A percentile compares a stretch with the other conserved stretches of the same genome.
Conservation (phyloP, 257 asterid species). For the Anisodus acutangulus region DNA sequence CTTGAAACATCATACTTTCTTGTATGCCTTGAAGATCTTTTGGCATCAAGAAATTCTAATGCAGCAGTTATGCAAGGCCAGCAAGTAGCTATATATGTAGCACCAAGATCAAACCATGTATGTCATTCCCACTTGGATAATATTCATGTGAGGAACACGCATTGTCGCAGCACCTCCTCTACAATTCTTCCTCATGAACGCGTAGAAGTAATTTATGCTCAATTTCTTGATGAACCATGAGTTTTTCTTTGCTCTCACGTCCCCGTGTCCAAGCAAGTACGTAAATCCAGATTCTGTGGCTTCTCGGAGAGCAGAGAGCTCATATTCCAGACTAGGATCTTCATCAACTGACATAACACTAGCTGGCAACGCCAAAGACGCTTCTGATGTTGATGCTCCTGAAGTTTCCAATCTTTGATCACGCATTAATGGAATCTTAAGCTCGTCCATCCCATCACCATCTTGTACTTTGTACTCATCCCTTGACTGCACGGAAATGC, state of each 20-base stretch:
- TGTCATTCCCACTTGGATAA: slow-evolving; percentile 81
- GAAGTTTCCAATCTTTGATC: slow-evolving; percentile 43
- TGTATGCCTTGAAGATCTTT: neutral
- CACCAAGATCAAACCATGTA: slow-evolving; percentile 71
- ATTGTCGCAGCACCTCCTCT: slow-evolving; percentile 94
- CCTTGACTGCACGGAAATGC: slow-evolving; percentile 53
- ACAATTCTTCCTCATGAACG: slow-evolving; percentile 89
- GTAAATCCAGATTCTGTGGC: slow-evolving; percentile 85
- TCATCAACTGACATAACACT: slow-evolving; percentile 50
- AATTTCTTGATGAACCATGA: slow-evolving; percentile 81
- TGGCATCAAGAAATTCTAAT: slow-evolving; percentile 12
- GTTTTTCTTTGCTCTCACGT: slow-evolving; percentile 81
- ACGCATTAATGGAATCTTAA: slow-evolving; percentile 61
- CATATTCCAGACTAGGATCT: slow-evolving; percentile 82
- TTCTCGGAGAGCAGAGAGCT: slow-evolving; percentile 77
- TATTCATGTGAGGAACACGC: slow-evolving; percentile 86
- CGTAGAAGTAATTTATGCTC: slow-evolving; percentile 78
- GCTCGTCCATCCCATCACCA: slow-evolving; percentile 48
- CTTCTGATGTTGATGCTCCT: slow-evolving; percentile 29
- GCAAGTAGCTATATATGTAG: neutral
- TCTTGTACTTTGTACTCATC: slow-evolving; percentile 45
- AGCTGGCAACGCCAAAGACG: slow-evolving; percentile 60
- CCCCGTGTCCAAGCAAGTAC: slow-evolving; percentile 85
- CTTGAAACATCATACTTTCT: neutral
- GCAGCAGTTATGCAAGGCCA: neutral